phyloP scores from a whole-genome alignment of 139 green algal species.

The Coccomyxa sp. region DNA sequence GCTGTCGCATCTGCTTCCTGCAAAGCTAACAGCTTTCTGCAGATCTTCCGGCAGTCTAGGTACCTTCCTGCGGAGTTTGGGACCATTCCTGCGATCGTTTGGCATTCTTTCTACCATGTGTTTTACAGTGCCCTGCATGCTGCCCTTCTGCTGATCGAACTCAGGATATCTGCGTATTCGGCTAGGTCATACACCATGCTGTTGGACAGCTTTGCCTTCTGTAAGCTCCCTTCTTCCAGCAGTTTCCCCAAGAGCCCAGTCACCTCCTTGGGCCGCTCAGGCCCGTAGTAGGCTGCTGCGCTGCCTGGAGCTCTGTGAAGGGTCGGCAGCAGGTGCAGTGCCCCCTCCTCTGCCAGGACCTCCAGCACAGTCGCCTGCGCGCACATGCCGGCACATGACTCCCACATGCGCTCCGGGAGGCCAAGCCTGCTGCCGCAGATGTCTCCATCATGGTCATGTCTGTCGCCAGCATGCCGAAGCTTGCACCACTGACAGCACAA shows the following conservation, averaged over 20 bases:
- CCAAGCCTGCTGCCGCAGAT: not conserved
- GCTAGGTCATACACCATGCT: not conserved
- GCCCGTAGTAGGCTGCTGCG: not conserved
- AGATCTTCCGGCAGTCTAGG: too few species aligned
- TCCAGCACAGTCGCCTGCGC: slow-evolving; percentile 39
- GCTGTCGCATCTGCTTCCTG: too few species aligned
- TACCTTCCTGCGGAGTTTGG: too few species aligned
- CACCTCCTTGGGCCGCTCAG: not conserved
- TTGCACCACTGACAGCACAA: not conserved
- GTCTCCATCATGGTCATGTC: too few species aligned
- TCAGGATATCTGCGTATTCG: not conserved
- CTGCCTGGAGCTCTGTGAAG: slow-evolving; percentile 18
- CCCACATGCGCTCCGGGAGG: too few species aligned
- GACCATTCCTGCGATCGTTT: too few species aligned
- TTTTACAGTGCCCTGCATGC: too few species aligned
- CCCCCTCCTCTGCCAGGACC: slow-evolving; percentile 22
- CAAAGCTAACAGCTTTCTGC: too few species aligned
- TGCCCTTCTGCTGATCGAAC: not conserved
- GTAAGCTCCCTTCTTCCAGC: not conserved
- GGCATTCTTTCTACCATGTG: too few species aligned
- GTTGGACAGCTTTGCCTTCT: not conserved
- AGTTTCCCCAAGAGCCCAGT: not conserved
- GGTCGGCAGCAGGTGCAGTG: slow-evolving; percentile 54
- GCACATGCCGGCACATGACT: not conserved
- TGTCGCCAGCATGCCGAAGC: not conserved